Conservation (phyloP, 257 asterid genomes). For the Cordia subcordata region DNA sequence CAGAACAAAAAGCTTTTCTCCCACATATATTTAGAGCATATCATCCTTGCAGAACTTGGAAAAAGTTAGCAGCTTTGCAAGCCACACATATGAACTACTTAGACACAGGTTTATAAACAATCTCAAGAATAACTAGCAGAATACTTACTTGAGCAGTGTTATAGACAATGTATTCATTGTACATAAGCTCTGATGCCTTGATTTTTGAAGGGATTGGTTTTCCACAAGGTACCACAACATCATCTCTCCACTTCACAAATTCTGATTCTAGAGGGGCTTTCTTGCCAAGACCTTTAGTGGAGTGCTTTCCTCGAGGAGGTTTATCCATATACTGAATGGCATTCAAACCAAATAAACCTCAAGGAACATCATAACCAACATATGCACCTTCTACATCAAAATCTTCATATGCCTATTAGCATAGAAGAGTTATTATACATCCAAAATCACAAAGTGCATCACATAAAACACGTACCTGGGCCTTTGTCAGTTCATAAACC, state of each 20-base stretch:
- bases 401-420: not conserved
- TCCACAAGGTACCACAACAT: slow-evolving; percentile 86
- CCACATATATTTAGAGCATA: no score
- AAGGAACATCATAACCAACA: not conserved
- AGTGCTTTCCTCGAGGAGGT: slow-evolving; percentile 87
- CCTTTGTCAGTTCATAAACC: slow-evolving; percentile 62
- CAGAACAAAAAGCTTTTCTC: no score
- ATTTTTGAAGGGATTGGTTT: slow-evolving; percentile 69
- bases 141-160: slow-evolving; percentile 75
- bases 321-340: slow-evolving; percentile 75
- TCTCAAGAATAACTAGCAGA: not conserved
- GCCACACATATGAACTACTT: not conserved
- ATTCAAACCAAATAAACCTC: slow-evolving; percentile 3
- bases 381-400: slow-evolving; percentile 2
- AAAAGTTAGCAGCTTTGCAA: not conserved
- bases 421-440: not conserved
- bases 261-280: slow-evolving; percentile 69
- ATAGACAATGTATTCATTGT: slow-evolving; percentile 90
- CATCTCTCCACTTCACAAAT: slow-evolving; percentile 72
- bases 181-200: slow-evolving; percentile 76
- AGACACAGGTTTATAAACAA: not conserved
- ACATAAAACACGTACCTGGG: slow-evolving; percentile 46
- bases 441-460: slow-evolving; percentile 1
- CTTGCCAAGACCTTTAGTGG: slow-evolving; percentile 93
- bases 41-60: not conserved